Evolutionary conservation across 2,329 filamentous ascomycete species (phyloP).

Genomic region (Microcyclospora tardicrescens): DNA sequence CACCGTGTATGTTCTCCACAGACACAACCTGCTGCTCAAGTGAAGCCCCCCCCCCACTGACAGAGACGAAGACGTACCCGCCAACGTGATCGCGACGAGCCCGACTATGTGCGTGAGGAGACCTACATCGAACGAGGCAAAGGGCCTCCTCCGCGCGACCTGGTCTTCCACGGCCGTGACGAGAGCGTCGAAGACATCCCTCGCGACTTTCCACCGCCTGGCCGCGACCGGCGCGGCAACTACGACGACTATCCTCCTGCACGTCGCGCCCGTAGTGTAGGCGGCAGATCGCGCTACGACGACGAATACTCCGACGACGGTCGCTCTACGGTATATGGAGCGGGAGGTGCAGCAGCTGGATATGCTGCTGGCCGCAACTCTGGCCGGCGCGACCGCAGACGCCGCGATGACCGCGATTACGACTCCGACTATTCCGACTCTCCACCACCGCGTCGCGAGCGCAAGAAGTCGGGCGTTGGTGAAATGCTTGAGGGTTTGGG

Average conservation of each 20-base stretch:
- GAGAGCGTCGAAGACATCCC: slow-evolving; percentile 77
- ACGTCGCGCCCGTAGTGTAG: slow-evolving; percentile 52
- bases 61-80: slow-evolving; percentile 20
- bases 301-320: slow-evolving; percentile 46
- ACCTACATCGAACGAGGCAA: slow-evolving; percentile 37
- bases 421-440: slow-evolving; percentile 33
- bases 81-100: slow-evolving; percentile 35
- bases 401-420: slow-evolving; percentile 35
- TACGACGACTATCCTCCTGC: slow-evolving; percentile 34
- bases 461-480: slow-evolving; percentile 47
- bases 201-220: slow-evolving; percentile 67
- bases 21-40: neutral
- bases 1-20: slow-evolving; percentile 11
- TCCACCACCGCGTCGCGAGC: slow-evolving; percentile 28
- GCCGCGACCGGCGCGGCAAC: slow-evolving; percentile 13
- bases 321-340: slow-evolving; percentile 39
- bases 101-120: slow-evolving; percentile 38
- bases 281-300: slow-evolving; percentile 24
- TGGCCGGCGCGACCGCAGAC: slow-evolving; percentile 25
- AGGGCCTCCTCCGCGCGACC: slow-evolving; percentile 31
- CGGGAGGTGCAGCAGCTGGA: slow-evolving; percentile 26
- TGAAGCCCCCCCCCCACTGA: slow-evolving; percentile 7
- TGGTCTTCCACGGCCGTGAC: slow-evolving; percentile 47
- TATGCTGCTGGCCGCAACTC: slow-evolving; percentile 22
- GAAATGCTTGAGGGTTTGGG: slow-evolving; percentile 48